Conservation (phyloP, 148 eudicot genomes). For the Camellia granthamiana region DNA sequence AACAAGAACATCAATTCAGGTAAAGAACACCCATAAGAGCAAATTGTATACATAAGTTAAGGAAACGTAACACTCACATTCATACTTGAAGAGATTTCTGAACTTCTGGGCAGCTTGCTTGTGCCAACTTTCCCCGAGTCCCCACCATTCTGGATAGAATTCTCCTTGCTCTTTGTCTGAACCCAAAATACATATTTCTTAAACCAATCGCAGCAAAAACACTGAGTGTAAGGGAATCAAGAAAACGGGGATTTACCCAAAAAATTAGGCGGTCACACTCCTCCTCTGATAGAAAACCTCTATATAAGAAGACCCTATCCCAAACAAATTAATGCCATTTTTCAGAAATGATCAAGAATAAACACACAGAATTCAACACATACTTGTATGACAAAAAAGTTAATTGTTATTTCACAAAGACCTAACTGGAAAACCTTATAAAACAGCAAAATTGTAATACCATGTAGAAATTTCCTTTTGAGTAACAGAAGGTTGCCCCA, state of each 20-base stretch:
- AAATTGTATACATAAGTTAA: background rate
- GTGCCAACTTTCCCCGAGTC: conserved; percentile 17
- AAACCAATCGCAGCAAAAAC: conserved; percentile 8
- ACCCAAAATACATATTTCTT: conserved; percentile 6
- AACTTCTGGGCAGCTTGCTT: conserved; percentile 25
- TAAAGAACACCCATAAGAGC: background rate
- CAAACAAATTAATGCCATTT: conserved; percentile 18
- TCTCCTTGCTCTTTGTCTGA: conserved; percentile 40
- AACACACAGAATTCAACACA: conserved; percentile 3
- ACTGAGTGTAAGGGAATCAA: background rate
- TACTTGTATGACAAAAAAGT: background rate
- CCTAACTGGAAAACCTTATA: background rate
- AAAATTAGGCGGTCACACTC: conserved; percentile 78
- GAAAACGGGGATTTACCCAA: conserved; percentile 40
- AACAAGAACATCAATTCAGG: background rate
- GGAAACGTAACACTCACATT: conserved; percentile 44
- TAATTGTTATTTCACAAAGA: background rate
- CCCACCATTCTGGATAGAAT: conserved; percentile 15
- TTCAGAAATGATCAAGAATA: conserved; percentile 13
- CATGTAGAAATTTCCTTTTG: background rate
- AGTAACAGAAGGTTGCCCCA: background rate
- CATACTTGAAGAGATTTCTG: conserved; percentile 22
- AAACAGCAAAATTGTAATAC: background rate
- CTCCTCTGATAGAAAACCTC: conserved; percentile 64
- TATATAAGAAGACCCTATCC: conserved; percentile 74